Base-by-base conservation (phyloP, 192 early-diverging fungal species). In the Geosiphon pyriformis region DNA sequence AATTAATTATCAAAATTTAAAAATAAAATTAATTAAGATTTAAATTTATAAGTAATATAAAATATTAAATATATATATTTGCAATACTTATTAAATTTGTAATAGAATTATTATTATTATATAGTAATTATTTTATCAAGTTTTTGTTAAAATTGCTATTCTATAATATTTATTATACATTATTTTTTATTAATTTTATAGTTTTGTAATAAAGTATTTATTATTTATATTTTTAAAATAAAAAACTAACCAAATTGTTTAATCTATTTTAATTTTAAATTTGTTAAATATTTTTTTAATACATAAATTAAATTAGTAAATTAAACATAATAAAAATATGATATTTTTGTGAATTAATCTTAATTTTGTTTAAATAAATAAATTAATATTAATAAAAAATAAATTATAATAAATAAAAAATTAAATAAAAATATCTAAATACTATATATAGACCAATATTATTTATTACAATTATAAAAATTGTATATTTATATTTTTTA, bases 341-440 rank as follows among this genome's bases (percentile, higher is more conserved):
- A 42, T 42, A 42, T 42, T 42, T 42, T 42, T 10, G 37, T 42
- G 6, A 10, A 15, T 42, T 6, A 42, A 15, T 42, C 37, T 42
- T 42, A 42, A 42, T 42, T 42, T 42, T 42, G 15, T 42, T 15
- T 42, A 42, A 42, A 42, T 42, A 10, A 42, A 42, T 42, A 42
- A 42, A 10, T 15, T 42, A 42, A 42, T 42, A 42, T 42, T 42
- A 42, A 42, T 42, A 42, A 42, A n/a, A 42, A 42, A 42, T 27
- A 26, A 56, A 29, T 56, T 17, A 26, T 6, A 56, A 56, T 56
- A 4, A 29, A 26, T 29, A 29, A 29, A 52, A 52, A 29, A 8
- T 56, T 26, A 56, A 56, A 56, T 42, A 42, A 42, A 42, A 56
- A 46, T 60, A 60, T 30, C 59, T 34, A 20, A 30, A 1, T 1